These are phyloP conservation scores for Neopestalotiopsis clavispora DNA, from an alignment of 2,329 filamentous ascomycete species.

Conservation along the genomic window DNA sequence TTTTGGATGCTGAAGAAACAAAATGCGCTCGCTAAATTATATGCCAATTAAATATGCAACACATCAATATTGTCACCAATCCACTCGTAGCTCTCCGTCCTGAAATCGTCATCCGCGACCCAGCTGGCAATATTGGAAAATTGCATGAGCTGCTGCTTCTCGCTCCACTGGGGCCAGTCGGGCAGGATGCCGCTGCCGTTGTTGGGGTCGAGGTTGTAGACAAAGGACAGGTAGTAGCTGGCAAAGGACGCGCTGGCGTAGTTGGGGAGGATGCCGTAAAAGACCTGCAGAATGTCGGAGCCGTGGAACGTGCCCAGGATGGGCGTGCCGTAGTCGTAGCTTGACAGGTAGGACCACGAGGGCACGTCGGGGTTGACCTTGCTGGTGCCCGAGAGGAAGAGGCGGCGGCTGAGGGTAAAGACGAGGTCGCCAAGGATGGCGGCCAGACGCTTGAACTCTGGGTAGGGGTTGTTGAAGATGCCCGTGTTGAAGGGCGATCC, in stretches of 20 bases:
- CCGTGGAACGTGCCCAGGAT: slow-evolving; percentile 79
- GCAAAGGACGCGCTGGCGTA: slow-evolving; percentile 64
- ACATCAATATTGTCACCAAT: slow-evolving; percentile 27
- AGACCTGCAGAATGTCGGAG: slow-evolving; percentile 71
- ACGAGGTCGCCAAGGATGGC: slow-evolving; percentile 77
- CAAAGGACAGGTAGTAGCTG: slow-evolving; percentile 75
- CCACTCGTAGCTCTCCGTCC: slow-evolving; percentile 31
- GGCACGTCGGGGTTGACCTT: slow-evolving; percentile 61
- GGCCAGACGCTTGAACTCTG: slow-evolving; percentile 77
- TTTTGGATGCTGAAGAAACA: not conserved
- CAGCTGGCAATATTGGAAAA: slow-evolving; percentile 42
- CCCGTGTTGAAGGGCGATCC: slow-evolving; percentile 77
- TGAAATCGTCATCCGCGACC: slow-evolving; percentile 43
- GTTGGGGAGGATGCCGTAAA: slow-evolving; percentile 67
- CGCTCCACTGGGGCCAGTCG: slow-evolving; percentile 50
- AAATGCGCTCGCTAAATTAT: not conserved
- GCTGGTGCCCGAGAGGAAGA: slow-evolving; percentile 58
- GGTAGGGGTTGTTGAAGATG: slow-evolving; percentile 72
- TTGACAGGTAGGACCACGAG: slow-evolving; percentile 76
- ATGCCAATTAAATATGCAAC: slow-evolving; percentile 17
- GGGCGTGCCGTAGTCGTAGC: slow-evolving; percentile 73
- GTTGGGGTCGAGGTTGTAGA: slow-evolving; percentile 75
- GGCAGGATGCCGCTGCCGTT: slow-evolving; percentile 42
- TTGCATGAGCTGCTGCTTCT: slow-evolving; percentile 54
- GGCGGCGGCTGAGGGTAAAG: slow-evolving; percentile 74